phyloP scores from a whole-genome alignment of 164 flowering plant species.

The Vitis amurensis region DNA sequence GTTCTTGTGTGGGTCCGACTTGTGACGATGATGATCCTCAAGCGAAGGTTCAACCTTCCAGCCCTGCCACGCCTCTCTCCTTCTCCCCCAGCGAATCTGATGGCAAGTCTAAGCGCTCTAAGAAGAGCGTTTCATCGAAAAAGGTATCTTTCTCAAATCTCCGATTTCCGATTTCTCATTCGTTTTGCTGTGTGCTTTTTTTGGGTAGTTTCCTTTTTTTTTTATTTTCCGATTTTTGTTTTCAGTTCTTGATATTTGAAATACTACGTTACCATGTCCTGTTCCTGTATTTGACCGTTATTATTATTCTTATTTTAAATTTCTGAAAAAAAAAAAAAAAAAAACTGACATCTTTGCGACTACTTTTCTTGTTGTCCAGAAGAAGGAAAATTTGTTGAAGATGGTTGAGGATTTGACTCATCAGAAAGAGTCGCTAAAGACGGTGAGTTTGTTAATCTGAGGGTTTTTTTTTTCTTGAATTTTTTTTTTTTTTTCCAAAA shows the following conservation, averaged over 20 bases:
- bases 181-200: background rate
- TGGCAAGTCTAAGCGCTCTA: constrained; percentile 22
- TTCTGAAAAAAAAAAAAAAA: too few species aligned
- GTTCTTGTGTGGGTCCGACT: background rate
- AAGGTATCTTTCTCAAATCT: constrained; percentile 20
- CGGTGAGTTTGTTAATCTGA: constrained; percentile 25
- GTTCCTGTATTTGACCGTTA: too few species aligned
- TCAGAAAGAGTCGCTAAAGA: constrained; percentile 19
- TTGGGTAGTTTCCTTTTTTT: background rate
- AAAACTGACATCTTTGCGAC: background rate
- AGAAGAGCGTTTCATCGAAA: constrained; percentile 12
- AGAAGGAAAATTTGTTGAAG: constrained; percentile 27
- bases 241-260: background rate
- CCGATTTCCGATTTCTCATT: background rate
- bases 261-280: too few species aligned
- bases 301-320: too few species aligned
- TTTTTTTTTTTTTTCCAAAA: background rate
- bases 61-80: constrained; percentile 55
- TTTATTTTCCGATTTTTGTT: background rate
- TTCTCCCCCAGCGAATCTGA: constrained; percentile 52
- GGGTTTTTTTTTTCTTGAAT: background rate
- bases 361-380: constrained; percentile 16
- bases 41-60: background rate
- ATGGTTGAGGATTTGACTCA: constrained; percentile 17
- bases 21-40: constrained; percentile 1